phyloP scores from a whole-genome alignment of 2,329 filamentous ascomycete species.

The Botrytis cinerea region DNA sequence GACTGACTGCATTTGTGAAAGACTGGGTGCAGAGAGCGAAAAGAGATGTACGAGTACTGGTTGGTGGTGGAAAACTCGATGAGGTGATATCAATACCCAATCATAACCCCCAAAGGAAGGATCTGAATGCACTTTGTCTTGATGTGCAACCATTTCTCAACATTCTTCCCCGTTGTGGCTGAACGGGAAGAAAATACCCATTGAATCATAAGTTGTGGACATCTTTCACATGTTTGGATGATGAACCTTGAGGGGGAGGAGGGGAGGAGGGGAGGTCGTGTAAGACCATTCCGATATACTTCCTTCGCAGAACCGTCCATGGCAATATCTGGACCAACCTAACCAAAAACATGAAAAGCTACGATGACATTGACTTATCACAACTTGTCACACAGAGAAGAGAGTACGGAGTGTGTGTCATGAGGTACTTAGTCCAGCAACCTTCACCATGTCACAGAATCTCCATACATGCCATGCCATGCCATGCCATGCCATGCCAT shows the following conservation, averaged over 20 bases:
- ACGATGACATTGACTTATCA: background rate
- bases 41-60: background rate
- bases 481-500: background rate
- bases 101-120: background rate
- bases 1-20: too few species aligned
- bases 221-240: constrained; percentile 14
- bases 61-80: background rate
- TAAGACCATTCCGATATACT: background rate
- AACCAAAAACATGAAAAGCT: background rate
- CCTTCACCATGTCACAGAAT: background rate
- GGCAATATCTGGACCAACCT: background rate
- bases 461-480: background rate
- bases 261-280: background rate
- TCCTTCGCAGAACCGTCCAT: background rate
- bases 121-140: background rate
- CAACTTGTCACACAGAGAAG: background rate
- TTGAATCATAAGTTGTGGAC: background rate
- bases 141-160: background rate
- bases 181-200: background rate
- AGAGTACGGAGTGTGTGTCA: background rate
- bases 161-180: constrained; percentile 7
- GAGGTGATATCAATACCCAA: constrained; percentile 20
- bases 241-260: background rate
- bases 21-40: too few species aligned
- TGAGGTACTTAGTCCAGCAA: background rate